These are phyloP conservation scores for Trichosporon sp. DNA, from an alignment of 1,284 basidiomycete genomes.

Conservation along the genomic window DNA sequence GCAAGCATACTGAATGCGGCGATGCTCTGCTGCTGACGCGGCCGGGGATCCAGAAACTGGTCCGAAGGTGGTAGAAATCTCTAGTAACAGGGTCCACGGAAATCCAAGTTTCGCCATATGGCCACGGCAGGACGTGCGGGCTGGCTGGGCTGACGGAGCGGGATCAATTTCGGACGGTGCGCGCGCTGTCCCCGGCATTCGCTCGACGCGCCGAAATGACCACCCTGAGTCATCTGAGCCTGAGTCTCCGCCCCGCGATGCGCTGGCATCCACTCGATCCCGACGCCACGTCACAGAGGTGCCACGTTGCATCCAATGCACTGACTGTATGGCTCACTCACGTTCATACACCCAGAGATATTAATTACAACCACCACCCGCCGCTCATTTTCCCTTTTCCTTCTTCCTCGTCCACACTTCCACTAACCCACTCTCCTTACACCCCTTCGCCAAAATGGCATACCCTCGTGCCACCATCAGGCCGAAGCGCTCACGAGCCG, in stretches of 20 bases:
- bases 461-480: slow-evolving; percentile 17
- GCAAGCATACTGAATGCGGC: too few relatives aligned
- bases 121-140: not conserved
- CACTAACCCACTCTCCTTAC: not conserved
- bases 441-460: slow-evolving; percentile 11
- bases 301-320: not conserved
- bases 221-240: too few relatives aligned
- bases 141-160: not conserved
- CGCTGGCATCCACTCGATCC: not conserved
- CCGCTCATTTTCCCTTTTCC: not conserved
- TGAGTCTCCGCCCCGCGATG: too few relatives aligned
- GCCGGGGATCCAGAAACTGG: not conserved
- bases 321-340: too few relatives aligned
- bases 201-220: not conserved
- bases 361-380: not conserved
- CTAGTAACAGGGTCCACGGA: not conserved
- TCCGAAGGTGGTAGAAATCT: not conserved
- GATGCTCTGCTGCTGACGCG: not conserved
- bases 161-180: too few relatives aligned
- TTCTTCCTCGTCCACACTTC: not conserved
- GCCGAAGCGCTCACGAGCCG: slow-evolving; percentile 11
- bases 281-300: not conserved
- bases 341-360: too few relatives aligned
- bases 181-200: too few relatives aligned
- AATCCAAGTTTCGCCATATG: too few relatives aligned